Evolutionary conservation across 768 basidiomycete species (phyloP).

Genomic region (Agrocybe chaxingu): DNA sequence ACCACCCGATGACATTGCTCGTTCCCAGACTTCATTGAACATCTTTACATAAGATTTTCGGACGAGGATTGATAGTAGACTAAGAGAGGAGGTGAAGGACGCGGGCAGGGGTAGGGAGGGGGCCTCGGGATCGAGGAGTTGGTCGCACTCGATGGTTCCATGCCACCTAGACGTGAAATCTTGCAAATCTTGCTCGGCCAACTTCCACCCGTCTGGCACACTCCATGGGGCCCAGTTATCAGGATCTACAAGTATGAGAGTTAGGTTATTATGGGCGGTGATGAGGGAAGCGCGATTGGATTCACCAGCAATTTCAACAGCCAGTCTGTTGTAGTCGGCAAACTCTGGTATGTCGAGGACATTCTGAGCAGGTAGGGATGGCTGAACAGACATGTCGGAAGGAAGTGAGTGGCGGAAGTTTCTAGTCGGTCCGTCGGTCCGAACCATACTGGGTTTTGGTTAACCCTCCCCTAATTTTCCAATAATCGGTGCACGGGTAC

Average conservation of each 20-base stretch:
- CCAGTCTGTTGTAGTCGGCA: neutral
- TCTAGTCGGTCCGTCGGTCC: too few species aligned
- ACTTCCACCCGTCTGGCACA: neutral
- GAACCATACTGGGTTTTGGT: too few species aligned
- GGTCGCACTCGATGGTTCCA: neutral
- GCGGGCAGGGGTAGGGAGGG: conserved; percentile 1
- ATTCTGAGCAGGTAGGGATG: too few species aligned
- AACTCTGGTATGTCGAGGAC: neutral
- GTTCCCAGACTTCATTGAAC: conserved; percentile 5
- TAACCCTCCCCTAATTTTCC: too few species aligned
- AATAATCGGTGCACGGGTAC: too few species aligned
- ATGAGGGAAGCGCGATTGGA: neutral
- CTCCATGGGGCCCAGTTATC: neutral
- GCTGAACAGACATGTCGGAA: too few species aligned
- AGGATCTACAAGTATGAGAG: neutral
- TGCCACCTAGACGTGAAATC: neutral
- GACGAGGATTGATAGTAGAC: conserved; percentile 1
- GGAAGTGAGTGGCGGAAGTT: too few species aligned
- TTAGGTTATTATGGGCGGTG: too few species aligned
- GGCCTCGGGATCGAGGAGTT: neutral
- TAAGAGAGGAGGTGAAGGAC: neutral
- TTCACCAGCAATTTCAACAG: neutral
- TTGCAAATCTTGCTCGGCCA: neutral
- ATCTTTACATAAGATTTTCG: conserved; percentile 5
- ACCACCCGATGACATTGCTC: neutral